A percentile compares a stretch with the other conserved stretches of the same genome.
These are phyloP conservation scores for Bruguiera sexangula DNA, from an alignment of 345 rosid genomes.

Conservation along the genomic window DNA sequence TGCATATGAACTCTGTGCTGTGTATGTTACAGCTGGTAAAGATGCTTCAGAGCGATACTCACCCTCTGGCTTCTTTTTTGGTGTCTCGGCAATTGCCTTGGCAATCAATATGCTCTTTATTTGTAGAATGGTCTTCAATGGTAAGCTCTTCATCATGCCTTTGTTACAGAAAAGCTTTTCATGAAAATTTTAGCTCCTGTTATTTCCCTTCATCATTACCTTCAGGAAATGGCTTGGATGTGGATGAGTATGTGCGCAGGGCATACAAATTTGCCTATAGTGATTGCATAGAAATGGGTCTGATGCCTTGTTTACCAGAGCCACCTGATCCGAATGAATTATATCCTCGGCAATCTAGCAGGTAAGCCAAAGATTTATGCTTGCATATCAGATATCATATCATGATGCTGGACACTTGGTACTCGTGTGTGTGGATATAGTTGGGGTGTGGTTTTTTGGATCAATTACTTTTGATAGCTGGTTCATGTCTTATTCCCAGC, in stretches of 20 bases:
- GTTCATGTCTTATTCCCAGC: constrained; percentile 11
- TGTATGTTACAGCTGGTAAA: constrained; percentile 85
- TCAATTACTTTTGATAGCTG: background rate
- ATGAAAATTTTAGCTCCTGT: background rate
- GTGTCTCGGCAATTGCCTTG: constrained; percentile 95
- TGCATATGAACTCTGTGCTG: constrained; percentile 96
- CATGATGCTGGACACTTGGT: constrained; percentile 5
- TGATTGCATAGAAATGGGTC: constrained; percentile 95
- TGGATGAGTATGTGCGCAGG: constrained; percentile 95
- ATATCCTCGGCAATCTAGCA: constrained; percentile 93
- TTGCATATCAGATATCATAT: constrained; percentile 11
- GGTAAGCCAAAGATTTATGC: constrained; percentile 32
- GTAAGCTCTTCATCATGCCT: constrained; percentile 44
- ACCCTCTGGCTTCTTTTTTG: constrained; percentile 97
- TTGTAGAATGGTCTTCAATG: constrained; percentile 96
- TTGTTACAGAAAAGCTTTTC: constrained; percentile 3
- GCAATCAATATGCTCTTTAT: constrained; percentile 99
- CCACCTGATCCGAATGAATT: constrained; percentile 96
- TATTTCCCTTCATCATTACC: constrained; percentile 13
- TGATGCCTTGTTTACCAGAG: constrained; percentile 82
- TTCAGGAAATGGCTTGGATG: constrained; percentile 95
- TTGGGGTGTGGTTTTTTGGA: background rate
- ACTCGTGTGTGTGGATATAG: background rate
- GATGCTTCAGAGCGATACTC: constrained; percentile 90
- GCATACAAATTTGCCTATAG: constrained; percentile 98